These are phyloP conservation scores for Zasmidium cellare DNA, from an alignment of 2,329 filamentous ascomycete species.

Conservation along the genomic window DNA sequence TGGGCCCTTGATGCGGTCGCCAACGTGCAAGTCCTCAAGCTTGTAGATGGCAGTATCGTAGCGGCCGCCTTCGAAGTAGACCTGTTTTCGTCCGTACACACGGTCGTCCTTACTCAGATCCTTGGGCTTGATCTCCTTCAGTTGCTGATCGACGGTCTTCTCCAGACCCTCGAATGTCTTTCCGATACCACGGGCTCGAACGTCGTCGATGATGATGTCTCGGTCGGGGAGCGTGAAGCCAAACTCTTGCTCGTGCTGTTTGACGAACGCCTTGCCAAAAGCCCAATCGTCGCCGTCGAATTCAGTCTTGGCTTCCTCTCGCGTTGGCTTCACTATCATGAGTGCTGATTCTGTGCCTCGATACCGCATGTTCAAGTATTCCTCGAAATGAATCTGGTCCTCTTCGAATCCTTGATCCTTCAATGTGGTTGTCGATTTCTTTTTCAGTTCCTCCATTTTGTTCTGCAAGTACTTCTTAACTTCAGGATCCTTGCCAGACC, in stretches of 20 bases:
- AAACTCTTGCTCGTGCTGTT: constrained; percentile 89
- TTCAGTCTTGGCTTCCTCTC: constrained; percentile 60
- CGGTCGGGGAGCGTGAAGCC: constrained; percentile 83
- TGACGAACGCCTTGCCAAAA: constrained; percentile 80
- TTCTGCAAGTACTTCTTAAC: constrained; percentile 63
- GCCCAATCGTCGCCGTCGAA: constrained; percentile 72
- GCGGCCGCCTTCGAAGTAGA: constrained; percentile 84
- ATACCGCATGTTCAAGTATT: constrained; percentile 93
- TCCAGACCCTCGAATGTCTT: constrained; percentile 80
- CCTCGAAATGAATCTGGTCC: constrained; percentile 76
- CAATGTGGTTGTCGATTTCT: constrained; percentile 68
- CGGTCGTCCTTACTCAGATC: constrained; percentile 60
- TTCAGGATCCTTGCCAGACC: constrained; percentile 57
- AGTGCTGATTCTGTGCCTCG: constrained; percentile 86
- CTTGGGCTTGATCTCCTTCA: constrained; percentile 66
- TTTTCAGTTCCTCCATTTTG: constrained; percentile 78
- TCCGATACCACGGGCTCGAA: constrained; percentile 83
- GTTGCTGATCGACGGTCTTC: constrained; percentile 80
- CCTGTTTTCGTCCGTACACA: constrained; percentile 64
- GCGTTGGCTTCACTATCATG: constrained; percentile 77
- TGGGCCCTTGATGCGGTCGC: constrained; percentile 73
- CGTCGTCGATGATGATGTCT: constrained; percentile 87
- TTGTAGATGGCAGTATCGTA: constrained; percentile 79
- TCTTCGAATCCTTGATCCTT: constrained; percentile 77
- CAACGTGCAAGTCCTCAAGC: constrained; percentile 70